Conservation (phyloP, 2,329 filamentous ascomycete species). For the Colletotrichum sp. region DNA sequence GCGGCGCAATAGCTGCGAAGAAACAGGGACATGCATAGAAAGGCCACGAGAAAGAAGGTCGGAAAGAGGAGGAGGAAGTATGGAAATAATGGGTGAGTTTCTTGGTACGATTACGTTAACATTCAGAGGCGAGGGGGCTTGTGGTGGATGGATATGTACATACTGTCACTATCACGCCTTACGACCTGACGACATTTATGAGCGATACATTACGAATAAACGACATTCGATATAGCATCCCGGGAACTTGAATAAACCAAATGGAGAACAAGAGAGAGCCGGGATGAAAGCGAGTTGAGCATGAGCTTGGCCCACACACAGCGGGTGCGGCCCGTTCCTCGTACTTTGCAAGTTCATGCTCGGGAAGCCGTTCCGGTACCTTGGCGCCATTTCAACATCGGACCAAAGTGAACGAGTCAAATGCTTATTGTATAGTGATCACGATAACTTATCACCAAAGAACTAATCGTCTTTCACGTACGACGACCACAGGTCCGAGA, state of each 20-base stretch:
- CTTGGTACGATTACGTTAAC: background rate
- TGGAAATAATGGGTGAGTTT: background rate
- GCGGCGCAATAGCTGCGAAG: background rate
- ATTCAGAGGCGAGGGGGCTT: background rate
- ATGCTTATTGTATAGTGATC: background rate
- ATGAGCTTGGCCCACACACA: background rate
- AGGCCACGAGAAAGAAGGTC: background rate
- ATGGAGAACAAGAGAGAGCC: background rate
- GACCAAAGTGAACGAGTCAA: background rate
- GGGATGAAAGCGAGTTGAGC: background rate
- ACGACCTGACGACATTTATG: constrained; percentile 20
- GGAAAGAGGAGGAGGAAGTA: background rate
- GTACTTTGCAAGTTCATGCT: background rate
- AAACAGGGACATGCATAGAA: background rate
- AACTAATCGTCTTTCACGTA: background rate
- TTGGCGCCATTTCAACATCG: background rate
- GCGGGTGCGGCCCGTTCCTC: constrained; percentile 4
- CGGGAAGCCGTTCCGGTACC: background rate
- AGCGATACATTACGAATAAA: background rate
- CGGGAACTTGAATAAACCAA: background rate
- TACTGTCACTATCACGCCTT: constrained; percentile 18
- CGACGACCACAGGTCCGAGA: background rate
- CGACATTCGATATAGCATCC: background rate
- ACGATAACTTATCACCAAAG: background rate
- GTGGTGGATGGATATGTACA: constrained; percentile 13